phyloP scores from a whole-genome alignment of 176 grass and related monocot species.

The Rhipidocladum racemiflorum region DNA sequence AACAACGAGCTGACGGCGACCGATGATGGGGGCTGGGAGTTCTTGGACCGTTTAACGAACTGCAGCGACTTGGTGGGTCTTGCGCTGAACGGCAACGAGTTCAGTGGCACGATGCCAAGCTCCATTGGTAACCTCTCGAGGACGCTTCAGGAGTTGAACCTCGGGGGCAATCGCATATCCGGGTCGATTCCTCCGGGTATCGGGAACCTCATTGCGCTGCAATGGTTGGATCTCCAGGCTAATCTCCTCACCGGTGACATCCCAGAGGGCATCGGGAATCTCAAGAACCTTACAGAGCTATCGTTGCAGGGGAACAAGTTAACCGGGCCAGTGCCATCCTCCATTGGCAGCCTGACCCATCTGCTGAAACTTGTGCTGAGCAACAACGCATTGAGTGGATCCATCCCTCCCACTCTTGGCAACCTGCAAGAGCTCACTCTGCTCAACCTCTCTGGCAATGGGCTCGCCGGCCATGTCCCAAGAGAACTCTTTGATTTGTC shows the following conservation, averaged over 20 bases:
- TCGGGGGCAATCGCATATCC: slow-evolving; percentile 35
- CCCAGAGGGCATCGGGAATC: slow-evolving; percentile 38
- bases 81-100: slow-evolving; percentile 18
- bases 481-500: neutral
- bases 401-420: slow-evolving; percentile 26
- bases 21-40: neutral
- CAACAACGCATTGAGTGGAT: neutral
- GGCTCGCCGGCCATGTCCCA: slow-evolving; percentile 4
- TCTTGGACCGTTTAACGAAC: slow-evolving; percentile 32
- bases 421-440: neutral
- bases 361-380: slow-evolving; percentile 30
- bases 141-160: slow-evolving; percentile 11
- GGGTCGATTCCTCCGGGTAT: slow-evolving; percentile 31
- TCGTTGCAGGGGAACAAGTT: slow-evolving; percentile 24
- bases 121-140: slow-evolving; percentile 18
- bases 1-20: neutral
- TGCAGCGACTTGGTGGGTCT: slow-evolving; percentile 8
- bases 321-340: slow-evolving; percentile 25
- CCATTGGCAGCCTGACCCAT: slow-evolving; percentile 27
- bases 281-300: slow-evolving; percentile 37
- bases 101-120: slow-evolving; percentile 26
- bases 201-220: slow-evolving; percentile 15
- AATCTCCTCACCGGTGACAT: slow-evolving; percentile 41
- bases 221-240: slow-evolving; percentile 8
- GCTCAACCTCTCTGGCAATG: slow-evolving; percentile 23